A percentile compares a stretch with the other conserved stretches of the same genome.
These are phyloP conservation scores for Lepidium campestre DNA, from an alignment of 441 rosid species.

Conservation along the genomic window DNA sequence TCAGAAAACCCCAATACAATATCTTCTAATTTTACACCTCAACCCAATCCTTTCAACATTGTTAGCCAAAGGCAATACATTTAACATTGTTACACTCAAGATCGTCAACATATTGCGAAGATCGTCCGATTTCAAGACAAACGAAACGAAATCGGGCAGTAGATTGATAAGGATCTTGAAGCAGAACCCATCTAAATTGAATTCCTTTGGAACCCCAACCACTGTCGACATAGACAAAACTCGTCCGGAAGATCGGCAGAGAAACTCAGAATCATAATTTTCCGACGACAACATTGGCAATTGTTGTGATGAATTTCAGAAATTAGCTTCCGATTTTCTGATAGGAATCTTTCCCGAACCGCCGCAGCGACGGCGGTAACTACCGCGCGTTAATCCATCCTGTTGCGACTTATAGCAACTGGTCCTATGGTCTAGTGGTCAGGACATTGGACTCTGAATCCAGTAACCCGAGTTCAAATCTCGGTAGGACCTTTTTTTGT, in stretches of 20 bases:
- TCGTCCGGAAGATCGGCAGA: slow-evolving; percentile 30
- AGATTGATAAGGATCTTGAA: slow-evolving; percentile 48
- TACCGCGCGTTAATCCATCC: background rate
- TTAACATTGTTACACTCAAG: slow-evolving; percentile 63
- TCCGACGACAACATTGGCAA: background rate
- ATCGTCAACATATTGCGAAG: slow-evolving; percentile 36
- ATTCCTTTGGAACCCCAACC: slow-evolving; percentile 53
- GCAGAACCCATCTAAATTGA: slow-evolving; percentile 44
- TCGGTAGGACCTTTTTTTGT: slow-evolving; percentile 29
- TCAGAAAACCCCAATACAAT: slow-evolving; percentile 22
- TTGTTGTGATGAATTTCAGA: background rate
- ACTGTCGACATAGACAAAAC: slow-evolving; percentile 9
- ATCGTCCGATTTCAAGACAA: slow-evolving; percentile 42
- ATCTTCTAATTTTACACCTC: slow-evolving; percentile 26
- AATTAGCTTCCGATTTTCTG: slow-evolving; percentile 22
- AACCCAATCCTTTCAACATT: slow-evolving; percentile 40
- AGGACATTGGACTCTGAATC: slow-evolving; percentile 41
- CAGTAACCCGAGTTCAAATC: slow-evolving; percentile 18
- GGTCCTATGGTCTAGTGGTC: slow-evolving; percentile 44
- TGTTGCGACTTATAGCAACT: background rate
- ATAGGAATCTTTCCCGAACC: slow-evolving; percentile 12
- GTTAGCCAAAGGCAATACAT: slow-evolving; percentile 39
- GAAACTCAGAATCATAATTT: background rate
- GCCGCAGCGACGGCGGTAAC: background rate
- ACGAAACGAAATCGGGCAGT: slow-evolving; percentile 52